Evolutionary conservation across 768 basidiomycete genomes (phyloP).

Genomic region (Pholiota molesta): DNA sequence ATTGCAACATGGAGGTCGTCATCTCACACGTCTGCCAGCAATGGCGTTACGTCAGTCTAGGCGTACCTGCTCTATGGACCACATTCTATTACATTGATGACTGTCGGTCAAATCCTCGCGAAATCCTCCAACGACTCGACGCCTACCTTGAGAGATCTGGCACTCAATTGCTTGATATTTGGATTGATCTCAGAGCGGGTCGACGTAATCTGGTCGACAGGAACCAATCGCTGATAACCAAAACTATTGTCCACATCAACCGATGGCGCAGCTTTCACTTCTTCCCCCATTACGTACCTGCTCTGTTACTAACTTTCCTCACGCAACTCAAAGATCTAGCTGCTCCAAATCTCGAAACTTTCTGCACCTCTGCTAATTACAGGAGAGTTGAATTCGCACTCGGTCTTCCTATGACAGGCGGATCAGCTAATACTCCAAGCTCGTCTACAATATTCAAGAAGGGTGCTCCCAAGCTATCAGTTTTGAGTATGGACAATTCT

Average conservation of each 20-base stretch:
- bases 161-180: slow-evolving; percentile 16
- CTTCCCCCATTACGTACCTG: slow-evolving; percentile 9
- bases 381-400: not conserved
- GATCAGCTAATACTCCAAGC: not conserved
- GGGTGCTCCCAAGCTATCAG: slow-evolving; percentile 21
- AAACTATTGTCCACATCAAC: slow-evolving; percentile 5
- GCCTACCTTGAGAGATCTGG: slow-evolving; percentile 24
- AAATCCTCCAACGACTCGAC: slow-evolving; percentile 19
- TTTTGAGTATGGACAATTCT: slow-evolving; percentile 15
- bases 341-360: slow-evolving; percentile 22
- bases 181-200: slow-evolving; percentile 18
- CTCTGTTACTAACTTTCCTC: not conserved
- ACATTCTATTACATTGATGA: slow-evolving; percentile 18
- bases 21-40: slow-evolving; percentile 26
- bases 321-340: not conserved
- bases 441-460: slow-evolving; percentile 17
- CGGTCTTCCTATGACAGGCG: too few relatives aligned
- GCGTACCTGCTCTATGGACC: slow-evolving; percentile 22
- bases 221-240: slow-evolving; percentile 8
- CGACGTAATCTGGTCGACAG: not conserved
- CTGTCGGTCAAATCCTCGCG: not conserved
- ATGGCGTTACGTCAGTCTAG: slow-evolving; percentile 23
- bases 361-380: slow-evolving; percentile 3
- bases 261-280: slow-evolving; percentile 24
- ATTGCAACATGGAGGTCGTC: slow-evolving; percentile 16